These are phyloP conservation scores for Eustoma russellianum DNA, from an alignment of 257 asterid species.

Conservation along the genomic window DNA sequence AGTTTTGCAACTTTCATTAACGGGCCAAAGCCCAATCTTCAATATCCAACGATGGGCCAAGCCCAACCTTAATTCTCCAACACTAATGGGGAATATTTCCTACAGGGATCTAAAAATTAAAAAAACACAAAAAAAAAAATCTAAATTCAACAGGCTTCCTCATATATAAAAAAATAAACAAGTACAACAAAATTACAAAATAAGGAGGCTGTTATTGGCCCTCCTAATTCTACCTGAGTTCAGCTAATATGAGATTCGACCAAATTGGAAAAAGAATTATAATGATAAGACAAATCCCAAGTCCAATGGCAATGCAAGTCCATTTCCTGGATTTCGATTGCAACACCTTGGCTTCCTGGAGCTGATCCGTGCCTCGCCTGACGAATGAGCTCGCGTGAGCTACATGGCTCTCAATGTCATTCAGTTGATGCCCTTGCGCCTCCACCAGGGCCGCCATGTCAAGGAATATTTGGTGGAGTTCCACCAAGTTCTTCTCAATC, in stretches of 20 bases:
- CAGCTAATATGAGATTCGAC: conserved; percentile 39
- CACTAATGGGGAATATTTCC: too few species aligned
- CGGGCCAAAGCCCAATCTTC: too few species aligned
- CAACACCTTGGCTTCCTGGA: conserved; percentile 25
- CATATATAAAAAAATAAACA: too few species aligned
- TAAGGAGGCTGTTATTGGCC: too few species aligned
- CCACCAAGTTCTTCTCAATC: conserved; percentile 31
- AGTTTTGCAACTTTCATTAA: too few species aligned
- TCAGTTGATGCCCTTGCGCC: conserved; percentile 37
- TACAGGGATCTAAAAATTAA: too few species aligned
- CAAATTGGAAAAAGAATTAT: conserved; percentile 29
- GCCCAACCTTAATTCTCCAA: too few species aligned
- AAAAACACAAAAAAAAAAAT: too few species aligned
- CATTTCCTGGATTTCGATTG: conserved; percentile 32
- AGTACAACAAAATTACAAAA: too few species aligned
- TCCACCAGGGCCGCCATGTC: conserved; percentile 43
- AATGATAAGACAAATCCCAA: conserved; percentile 16
- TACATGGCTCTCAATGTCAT: conserved; percentile 34
- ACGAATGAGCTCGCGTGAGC: conserved; percentile 38
- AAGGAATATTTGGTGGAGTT: conserved; percentile 32
- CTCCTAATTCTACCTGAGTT: too few species aligned
- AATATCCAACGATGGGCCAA: too few species aligned
- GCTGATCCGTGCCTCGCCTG: conserved; percentile 28
- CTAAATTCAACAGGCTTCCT: too few species aligned
- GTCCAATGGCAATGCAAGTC: conserved; percentile 23